These are phyloP conservation scores for Annulohypoxylon nitens DNA, from an alignment of 495 filamentous ascomycete species.

Conservation along the genomic window DNA sequence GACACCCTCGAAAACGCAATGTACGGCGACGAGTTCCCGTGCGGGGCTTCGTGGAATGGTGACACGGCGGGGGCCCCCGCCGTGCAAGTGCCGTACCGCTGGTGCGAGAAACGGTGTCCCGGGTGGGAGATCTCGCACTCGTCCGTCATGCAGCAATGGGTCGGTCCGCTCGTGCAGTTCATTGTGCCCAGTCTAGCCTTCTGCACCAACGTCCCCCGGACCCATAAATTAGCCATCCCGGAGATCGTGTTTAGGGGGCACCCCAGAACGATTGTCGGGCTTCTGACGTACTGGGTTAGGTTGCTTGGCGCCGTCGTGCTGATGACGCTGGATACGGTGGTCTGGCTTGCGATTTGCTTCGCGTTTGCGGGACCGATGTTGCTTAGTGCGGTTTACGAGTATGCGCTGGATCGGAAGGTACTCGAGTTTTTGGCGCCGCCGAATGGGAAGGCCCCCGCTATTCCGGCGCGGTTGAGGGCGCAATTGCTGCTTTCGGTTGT, in stretches of 20 bases:
- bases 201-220: slow-evolving; percentile 51
- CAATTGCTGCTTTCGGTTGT: slow-evolving; percentile 50
- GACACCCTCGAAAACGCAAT: slow-evolving; percentile 23
- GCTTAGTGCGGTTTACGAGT: slow-evolving; percentile 57
- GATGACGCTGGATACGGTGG: slow-evolving; percentile 52
- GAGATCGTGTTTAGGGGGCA: slow-evolving; percentile 44
- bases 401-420: slow-evolving; percentile 53
- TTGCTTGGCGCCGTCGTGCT: slow-evolving; percentile 48
- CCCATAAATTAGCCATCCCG: slow-evolving; percentile 50
- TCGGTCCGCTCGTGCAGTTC: slow-evolving; percentile 51
- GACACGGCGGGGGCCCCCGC: slow-evolving; percentile 48
- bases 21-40: slow-evolving; percentile 52
- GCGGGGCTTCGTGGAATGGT: slow-evolving; percentile 52
- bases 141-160: slow-evolving; percentile 46
- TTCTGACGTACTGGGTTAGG: slow-evolving; percentile 46
- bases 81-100: slow-evolving; percentile 45
- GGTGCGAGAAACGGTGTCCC: slow-evolving; percentile 44
- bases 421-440: slow-evolving; percentile 45
- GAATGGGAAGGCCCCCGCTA: slow-evolving; percentile 22
- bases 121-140: slow-evolving; percentile 46
- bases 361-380: slow-evolving; percentile 58
- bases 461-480: slow-evolving; percentile 45
- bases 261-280: slow-evolving; percentile 37
- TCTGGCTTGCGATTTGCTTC: slow-evolving; percentile 55
- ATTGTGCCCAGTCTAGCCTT: slow-evolving; percentile 52